phyloP scores from a whole-genome alignment of 2,329 filamentous ascomycete genomes.

The Exophiala sp. region DNA sequence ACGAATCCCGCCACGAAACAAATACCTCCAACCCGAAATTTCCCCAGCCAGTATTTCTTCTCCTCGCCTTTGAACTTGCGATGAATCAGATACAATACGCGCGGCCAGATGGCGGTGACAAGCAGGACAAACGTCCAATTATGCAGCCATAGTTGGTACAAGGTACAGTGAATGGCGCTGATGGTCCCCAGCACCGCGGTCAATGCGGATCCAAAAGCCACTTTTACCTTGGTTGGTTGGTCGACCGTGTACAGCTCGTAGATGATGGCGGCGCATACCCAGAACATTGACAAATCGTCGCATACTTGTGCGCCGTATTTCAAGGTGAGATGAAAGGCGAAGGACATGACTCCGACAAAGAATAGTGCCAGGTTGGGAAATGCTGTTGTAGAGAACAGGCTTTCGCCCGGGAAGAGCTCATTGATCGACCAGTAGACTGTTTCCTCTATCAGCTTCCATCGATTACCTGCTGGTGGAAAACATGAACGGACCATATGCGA shows the following conservation, averaged over 20 bases:
- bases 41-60: conserved; percentile 14
- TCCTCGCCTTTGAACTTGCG: conserved; percentile 10
- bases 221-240: conserved; percentile 5
- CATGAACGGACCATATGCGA: conserved; percentile 26
- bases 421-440: conserved; percentile 23
- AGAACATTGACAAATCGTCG: conserved; percentile 27
- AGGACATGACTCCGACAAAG: conserved; percentile 27
- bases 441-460: background rate
- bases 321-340: conserved; percentile 28
- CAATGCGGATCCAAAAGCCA: conserved; percentile 12
- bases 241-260: conserved; percentile 23
- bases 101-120: conserved; percentile 22
- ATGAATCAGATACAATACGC: conserved; percentile 20
- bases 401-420: conserved; percentile 15
- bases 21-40: conserved; percentile 20
- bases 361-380: conserved; percentile 27
- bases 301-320: conserved; percentile 26
- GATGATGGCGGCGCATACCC: conserved; percentile 23
- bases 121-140: conserved; percentile 16
- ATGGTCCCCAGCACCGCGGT: conserved; percentile 19
- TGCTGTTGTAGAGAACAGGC: conserved; percentile 15
- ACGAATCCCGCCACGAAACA: conserved; percentile 22
- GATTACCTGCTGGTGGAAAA: background rate
- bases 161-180: conserved; percentile 17
- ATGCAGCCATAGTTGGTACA: conserved; percentile 23